A percentile compares a stretch with the other conserved stretches of the same genome.
These are phyloP conservation scores for Metarhizium album DNA, from an alignment of 2,329 filamentous ascomycete species.

Conservation along the genomic window DNA sequence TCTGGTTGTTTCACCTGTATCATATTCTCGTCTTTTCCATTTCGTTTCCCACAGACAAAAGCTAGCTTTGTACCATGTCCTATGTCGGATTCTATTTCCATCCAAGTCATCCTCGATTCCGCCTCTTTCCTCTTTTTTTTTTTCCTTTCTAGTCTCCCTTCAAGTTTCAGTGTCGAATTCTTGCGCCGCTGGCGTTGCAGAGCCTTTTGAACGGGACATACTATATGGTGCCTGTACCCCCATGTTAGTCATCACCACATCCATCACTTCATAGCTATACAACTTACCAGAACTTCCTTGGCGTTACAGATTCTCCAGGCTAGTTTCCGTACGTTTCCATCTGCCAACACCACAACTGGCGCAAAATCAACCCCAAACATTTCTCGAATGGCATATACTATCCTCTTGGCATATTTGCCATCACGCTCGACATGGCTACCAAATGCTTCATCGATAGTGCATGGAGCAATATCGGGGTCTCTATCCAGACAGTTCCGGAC, in stretches of 20 bases:
- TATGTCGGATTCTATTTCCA: neutral
- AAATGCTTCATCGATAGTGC: slow-evolving; percentile 68
- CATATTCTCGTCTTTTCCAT: neutral
- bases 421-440: slow-evolving; percentile 78
- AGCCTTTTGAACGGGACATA: slow-evolving; percentile 55
- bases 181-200: slow-evolving; percentile 44
- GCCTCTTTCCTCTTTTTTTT: neutral
- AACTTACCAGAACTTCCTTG: slow-evolving; percentile 80
- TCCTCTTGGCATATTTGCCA: slow-evolving; percentile 75
- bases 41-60: neutral
- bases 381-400: slow-evolving; percentile 88
- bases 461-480: slow-evolving; percentile 82
- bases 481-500: slow-evolving; percentile 89
- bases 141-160: neutral
- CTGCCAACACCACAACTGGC: slow-evolving; percentile 80
- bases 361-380: slow-evolving; percentile 98
- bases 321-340: slow-evolving; percentile 81
- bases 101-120: neutral
- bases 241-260: neutral
- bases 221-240: slow-evolving; percentile 53
- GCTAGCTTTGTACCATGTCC: neutral
- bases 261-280: neutral
- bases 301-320: slow-evolving; percentile 94
- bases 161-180: slow-evolving; percentile 22
- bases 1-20: neutral